Conservation (phyloP, 2,329 filamentous ascomycete genomes). For the Fusarium caatingaense region DNA sequence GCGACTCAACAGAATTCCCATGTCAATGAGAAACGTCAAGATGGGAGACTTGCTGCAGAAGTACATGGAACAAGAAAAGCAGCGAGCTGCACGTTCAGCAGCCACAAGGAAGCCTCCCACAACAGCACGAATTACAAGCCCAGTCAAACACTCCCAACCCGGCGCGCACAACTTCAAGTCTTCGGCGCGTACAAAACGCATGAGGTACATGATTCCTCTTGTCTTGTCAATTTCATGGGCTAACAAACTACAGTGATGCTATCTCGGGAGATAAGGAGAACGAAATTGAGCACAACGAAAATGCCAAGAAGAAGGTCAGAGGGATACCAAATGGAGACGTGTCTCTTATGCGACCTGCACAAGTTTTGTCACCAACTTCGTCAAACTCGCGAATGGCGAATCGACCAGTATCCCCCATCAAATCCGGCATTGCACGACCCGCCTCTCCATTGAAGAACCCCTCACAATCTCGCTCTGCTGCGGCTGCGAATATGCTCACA, state of each 20-base stretch:
- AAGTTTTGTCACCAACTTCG: slow-evolving; percentile 84
- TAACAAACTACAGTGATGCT: slow-evolving; percentile 65
- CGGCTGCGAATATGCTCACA: slow-evolving; percentile 61
- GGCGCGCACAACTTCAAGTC: slow-evolving; percentile 35
- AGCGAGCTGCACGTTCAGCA: slow-evolving; percentile 57
- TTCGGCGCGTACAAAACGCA: slow-evolving; percentile 54
- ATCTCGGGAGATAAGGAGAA: slow-evolving; percentile 83
- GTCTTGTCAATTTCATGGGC: slow-evolving; percentile 8
- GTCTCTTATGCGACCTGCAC: slow-evolving; percentile 56
- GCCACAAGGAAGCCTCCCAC: slow-evolving; percentile 65
- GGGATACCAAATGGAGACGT: slow-evolving; percentile 57
- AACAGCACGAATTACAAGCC: slow-evolving; percentile 49
- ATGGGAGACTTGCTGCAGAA: slow-evolving; percentile 81
- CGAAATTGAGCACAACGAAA: slow-evolving; percentile 66
- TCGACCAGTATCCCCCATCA: slow-evolving; percentile 65
- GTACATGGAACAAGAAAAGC: slow-evolving; percentile 59
- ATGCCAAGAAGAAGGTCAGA: slow-evolving; percentile 75
- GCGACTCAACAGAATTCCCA: slow-evolving; percentile 91
- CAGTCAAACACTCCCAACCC: slow-evolving; percentile 51
- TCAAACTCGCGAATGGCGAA: slow-evolving; percentile 76
- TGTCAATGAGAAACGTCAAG: slow-evolving; percentile 78
- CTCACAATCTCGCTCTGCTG: slow-evolving; percentile 54
- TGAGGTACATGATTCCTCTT: slow-evolving; percentile 57
- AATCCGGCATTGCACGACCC: slow-evolving; percentile 68
- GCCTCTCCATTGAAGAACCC: slow-evolving; percentile 70